phyloP scores from a whole-genome alignment of 805 yeast species.

The Candida maltosa region DNA sequence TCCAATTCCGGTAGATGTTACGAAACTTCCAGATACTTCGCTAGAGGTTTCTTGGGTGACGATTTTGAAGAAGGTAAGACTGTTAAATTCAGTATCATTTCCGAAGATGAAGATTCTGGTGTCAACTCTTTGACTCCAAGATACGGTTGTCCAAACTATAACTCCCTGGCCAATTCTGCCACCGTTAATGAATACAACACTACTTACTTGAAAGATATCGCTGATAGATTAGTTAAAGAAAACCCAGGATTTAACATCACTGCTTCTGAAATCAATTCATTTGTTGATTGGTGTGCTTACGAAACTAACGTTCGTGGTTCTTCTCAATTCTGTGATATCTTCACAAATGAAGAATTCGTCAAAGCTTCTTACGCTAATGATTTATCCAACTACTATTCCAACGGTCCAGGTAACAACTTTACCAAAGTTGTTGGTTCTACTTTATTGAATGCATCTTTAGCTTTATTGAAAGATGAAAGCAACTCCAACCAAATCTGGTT shows the following conservation, averaged over 20 bases:
- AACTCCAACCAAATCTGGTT: conserved; percentile 55
- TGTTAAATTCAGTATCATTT: conserved; percentile 34
- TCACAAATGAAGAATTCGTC: conserved; percentile 66
- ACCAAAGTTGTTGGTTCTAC: conserved; percentile 59
- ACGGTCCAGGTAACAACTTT: conserved; percentile 61
- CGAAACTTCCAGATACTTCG: conserved; percentile 53
- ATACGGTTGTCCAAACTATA: conserved; percentile 37
- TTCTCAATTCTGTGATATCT: conserved; percentile 66
- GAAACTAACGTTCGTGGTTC: conserved; percentile 68
- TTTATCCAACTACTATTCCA: conserved; percentile 53
- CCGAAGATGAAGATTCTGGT: conserved; percentile 48
- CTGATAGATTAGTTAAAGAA: conserved; percentile 50
- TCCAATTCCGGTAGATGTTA: conserved; percentile 53
- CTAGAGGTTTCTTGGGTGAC: conserved; percentile 55
- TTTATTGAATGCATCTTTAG: conserved; percentile 44
- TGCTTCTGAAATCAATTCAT: conserved; percentile 44
- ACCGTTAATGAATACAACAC: conserved; percentile 6
- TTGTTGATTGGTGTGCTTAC: conserved; percentile 67
- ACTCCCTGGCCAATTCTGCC: conserved; percentile 11
- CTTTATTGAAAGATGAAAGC: conserved; percentile 39
- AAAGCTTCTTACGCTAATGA: conserved; percentile 60
- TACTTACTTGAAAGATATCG: conserved; percentile 50
- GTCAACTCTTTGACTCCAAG: conserved; percentile 59
- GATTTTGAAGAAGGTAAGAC: conserved; percentile 32
- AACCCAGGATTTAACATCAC: conserved; percentile 55